phyloP scores from a whole-genome alignment of 495 filamentous ascomycete species.

The Cercophora sp. region DNA sequence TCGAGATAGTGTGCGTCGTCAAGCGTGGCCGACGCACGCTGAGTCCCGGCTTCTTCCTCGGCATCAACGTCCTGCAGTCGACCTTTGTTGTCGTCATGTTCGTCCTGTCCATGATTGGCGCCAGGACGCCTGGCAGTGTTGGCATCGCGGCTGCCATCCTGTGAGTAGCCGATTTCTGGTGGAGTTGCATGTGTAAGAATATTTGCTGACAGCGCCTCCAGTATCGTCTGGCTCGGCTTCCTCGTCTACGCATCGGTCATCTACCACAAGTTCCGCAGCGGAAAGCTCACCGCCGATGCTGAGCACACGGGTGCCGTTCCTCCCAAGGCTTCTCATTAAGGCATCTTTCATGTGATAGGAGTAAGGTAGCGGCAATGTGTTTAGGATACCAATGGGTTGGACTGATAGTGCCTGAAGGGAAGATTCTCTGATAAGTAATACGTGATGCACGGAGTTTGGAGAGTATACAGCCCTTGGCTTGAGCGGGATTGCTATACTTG shows the following conservation, averaged over 20 bases:
- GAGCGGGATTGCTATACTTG: too few relatives aligned
- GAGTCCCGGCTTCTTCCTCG: constrained; percentile 27
- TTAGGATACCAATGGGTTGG: too few relatives aligned
- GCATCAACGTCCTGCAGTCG: constrained; percentile 27
- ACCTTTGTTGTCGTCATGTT: constrained; percentile 21
- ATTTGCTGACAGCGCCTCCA: neutral
- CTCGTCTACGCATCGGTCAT: neutral
- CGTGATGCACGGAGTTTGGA: too few relatives aligned
- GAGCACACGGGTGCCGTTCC: too few relatives aligned
- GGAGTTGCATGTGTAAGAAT: neutral
- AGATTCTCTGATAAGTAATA: too few relatives aligned
- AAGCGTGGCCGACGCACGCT: constrained; percentile 29
- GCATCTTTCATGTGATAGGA: too few relatives aligned
- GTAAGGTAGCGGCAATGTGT: too few relatives aligned
- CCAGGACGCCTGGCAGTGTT: neutral
- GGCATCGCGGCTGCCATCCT: neutral
- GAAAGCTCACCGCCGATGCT: neutral
- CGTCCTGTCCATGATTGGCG: neutral
- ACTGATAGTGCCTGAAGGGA: too few relatives aligned
- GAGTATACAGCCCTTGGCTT: too few relatives aligned
- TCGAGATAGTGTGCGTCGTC: constrained; percentile 32
- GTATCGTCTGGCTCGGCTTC: neutral
- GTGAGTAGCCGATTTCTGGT: neutral
- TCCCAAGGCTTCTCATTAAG: too few relatives aligned
- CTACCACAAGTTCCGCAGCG: neutral